These are phyloP conservation scores for Ascochyta koolunga DNA, from an alignment of 2,329 filamentous ascomycete species.

Conservation along the genomic window DNA sequence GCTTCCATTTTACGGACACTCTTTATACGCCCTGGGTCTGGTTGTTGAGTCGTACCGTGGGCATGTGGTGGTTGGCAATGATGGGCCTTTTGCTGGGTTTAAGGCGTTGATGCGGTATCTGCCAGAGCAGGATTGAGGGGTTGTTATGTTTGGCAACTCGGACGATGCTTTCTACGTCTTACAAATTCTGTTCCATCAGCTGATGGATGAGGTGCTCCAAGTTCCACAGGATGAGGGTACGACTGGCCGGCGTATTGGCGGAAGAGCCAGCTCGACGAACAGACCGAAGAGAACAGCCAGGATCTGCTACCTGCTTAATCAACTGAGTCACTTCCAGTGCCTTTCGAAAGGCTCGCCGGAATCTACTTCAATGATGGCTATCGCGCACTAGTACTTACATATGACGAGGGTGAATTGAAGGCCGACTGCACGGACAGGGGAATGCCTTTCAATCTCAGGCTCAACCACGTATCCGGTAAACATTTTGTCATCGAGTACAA, in stretches of 20 bases:
- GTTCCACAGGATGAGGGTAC: neutral
- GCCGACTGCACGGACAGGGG: conserved; percentile 20
- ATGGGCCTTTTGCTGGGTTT: conserved; percentile 18
- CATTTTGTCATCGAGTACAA: conserved; percentile 5
- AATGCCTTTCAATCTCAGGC: conserved; percentile 13
- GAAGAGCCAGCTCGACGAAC: neutral
- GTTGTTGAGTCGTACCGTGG: conserved; percentile 18
- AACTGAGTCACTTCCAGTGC: neutral
- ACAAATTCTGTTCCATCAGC: conserved; percentile 12
- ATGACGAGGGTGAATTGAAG: conserved; percentile 4
- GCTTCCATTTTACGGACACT: conserved; percentile 12
- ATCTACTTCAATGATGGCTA: conserved; percentile 17
- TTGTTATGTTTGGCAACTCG: conserved; percentile 18
- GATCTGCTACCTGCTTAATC: neutral
- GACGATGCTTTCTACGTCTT: conserved; percentile 7
- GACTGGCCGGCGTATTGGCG: conserved; percentile 10
- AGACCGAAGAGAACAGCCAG: neutral
- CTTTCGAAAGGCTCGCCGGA: conserved; percentile 11
- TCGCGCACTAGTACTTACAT: conserved; percentile 7
- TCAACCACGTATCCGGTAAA: conserved; percentile 10
- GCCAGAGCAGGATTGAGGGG: conserved; percentile 17
- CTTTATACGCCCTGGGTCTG: conserved; percentile 18
- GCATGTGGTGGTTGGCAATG: conserved; percentile 12
- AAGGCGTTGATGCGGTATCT: conserved; percentile 14
- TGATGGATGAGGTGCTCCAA: conserved; percentile 10